Conservation (phyloP, 768 basidiomycete species). For the Lactarius pseudohatsudake region DNA sequence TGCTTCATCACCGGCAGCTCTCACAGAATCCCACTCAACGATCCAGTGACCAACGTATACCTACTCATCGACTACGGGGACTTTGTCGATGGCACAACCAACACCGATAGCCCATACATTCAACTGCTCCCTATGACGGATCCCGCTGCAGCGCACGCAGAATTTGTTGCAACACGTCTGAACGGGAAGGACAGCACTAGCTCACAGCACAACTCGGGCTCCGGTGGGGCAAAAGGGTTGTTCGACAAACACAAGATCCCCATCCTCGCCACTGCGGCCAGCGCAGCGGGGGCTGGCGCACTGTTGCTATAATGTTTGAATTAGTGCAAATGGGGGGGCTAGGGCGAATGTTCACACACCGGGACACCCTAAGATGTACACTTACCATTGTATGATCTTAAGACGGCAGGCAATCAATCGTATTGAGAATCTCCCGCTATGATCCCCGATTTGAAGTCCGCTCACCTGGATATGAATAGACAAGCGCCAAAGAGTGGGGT, state of each 20-base stretch:
- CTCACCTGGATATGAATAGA: too few relatives aligned
- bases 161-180: constrained; percentile 20
- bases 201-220: background rate
- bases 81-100: constrained; percentile 47
- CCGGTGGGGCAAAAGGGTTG: background rate
- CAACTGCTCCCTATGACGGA: constrained; percentile 60
- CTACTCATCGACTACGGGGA: constrained; percentile 63
- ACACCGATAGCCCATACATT: constrained; percentile 51
- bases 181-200: constrained; percentile 9
- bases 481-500: too few relatives aligned
- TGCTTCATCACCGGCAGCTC: background rate
- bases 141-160: constrained; percentile 4
- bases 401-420: too few relatives aligned
- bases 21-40: background rate
- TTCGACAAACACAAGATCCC: constrained; percentile 16
- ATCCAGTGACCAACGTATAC: constrained; percentile 64
- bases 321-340: too few relatives aligned
- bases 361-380: too few relatives aligned
- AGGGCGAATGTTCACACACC: too few relatives aligned
- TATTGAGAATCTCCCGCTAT: too few relatives aligned
- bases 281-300: background rate
- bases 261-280: background rate
- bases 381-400: too few relatives aligned
- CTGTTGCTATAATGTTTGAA: background rate
- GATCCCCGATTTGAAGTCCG: too few relatives aligned